A percentile compares a stretch with the other conserved stretches of the same genome.
phyloP scores from a whole-genome alignment of 768 basidiomycete species.

The Leucocoprinus birnbaumii region DNA sequence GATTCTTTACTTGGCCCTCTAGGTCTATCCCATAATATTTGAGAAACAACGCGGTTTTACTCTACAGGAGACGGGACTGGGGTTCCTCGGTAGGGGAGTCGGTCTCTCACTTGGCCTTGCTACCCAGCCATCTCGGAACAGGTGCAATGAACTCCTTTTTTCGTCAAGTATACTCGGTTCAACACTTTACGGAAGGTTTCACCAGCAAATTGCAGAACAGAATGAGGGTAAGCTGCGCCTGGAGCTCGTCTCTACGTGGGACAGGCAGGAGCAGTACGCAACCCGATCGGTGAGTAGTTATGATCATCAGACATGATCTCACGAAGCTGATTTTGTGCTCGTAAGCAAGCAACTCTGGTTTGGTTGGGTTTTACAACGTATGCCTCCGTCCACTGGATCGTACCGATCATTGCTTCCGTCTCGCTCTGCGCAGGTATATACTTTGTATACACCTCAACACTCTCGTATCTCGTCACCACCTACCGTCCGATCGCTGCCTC shows the following conservation, averaged over 20 bases:
- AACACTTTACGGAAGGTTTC: slow-evolving; percentile 24
- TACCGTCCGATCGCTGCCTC: too few relatives aligned
- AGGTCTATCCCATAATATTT: slow-evolving; percentile 57
- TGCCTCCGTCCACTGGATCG: slow-evolving; percentile 56
- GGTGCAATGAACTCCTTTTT: slow-evolving; percentile 27
- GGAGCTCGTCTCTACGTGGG: slow-evolving; percentile 66
- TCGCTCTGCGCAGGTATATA: slow-evolving; percentile 66
- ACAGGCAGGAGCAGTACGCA: slow-evolving; percentile 62
- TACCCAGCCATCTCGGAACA: slow-evolving; percentile 54
- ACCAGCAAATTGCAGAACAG: slow-evolving; percentile 30
- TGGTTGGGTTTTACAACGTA: slow-evolving; percentile 60
- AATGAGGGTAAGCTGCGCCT: slow-evolving; percentile 53
- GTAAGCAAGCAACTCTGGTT: slow-evolving; percentile 54
- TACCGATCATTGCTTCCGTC: slow-evolving; percentile 59
- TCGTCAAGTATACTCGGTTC: too few relatives aligned
- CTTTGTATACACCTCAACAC: slow-evolving; percentile 68
- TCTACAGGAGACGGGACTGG: slow-evolving; percentile 48
- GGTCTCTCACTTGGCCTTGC: slow-evolving; percentile 52
- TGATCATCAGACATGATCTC: slow-evolving; percentile 16
- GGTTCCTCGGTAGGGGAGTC: slow-evolving; percentile 60
- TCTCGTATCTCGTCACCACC: slow-evolving; percentile 69
- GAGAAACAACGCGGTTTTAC: slow-evolving; percentile 43
- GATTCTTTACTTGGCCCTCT: slow-evolving; percentile 57
- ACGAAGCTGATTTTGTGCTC: slow-evolving; percentile 31
- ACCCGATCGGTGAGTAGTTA: slow-evolving; percentile 48